Base-by-base conservation (phyloP, 352 stramenopile species). In the Phytopythium aichiense region DNA sequence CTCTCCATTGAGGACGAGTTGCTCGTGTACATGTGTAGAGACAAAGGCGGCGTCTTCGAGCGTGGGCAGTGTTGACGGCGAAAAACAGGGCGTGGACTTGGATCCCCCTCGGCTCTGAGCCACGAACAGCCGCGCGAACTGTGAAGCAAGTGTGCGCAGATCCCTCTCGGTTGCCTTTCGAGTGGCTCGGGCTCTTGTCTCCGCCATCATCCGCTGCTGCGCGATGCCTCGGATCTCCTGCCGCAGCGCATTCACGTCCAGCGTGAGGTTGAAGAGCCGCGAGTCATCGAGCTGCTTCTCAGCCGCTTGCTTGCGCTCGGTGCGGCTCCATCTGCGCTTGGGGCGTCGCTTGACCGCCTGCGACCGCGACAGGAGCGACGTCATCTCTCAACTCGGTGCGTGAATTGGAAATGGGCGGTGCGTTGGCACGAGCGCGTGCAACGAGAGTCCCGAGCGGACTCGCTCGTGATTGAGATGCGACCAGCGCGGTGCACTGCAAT, bases 211-310 rank as follows among this genome's bases (percentile, higher is more conserved):
- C 35, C 22, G 35, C 22, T 45, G 35, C 35, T 58, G 53, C 33
- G 35, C 23, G n/a, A 33, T 33, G 15, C 33, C 13, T 3, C 55
- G 55, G 4, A 75, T 70, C 38, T 73, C 52, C 33, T 68, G 66
- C 11, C 62, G 69, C 56, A 76, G 59, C 12, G 69, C 62, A 31
- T 71, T 73, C 16, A 67, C 62, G 40, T 76, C 69, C n/a, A 76
- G 60, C 18, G 48, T 76, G 38, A 76, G 63, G 42, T 73, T 76
- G 55, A 58, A 64, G 40, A 73, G 35, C 13, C 57, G 45, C 12
- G 64, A 74, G 33, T 69, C 53, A 40, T 66, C 54, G 12, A 12
- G 35, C 37, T 51, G 35, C 23, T 50, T 60, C 54, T 60, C 37
- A 13, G 35, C 54, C 33, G 23, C 20, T 0, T 38, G 35, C 38